Conservation (phyloP, 106 monocot genomes). For the Platanthera guangdongensis region DNA sequence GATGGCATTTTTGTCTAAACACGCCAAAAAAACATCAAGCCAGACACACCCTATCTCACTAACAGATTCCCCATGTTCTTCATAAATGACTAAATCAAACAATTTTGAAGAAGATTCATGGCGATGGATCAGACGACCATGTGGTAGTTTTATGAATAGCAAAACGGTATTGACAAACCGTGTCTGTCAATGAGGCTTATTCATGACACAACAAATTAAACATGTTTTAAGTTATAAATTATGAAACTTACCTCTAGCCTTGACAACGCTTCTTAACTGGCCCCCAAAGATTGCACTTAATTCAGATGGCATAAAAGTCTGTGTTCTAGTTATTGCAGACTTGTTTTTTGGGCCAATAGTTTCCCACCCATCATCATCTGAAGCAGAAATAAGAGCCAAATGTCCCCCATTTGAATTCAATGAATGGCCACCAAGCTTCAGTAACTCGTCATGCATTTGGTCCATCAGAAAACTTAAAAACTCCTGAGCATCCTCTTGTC, state of each 20-base stretch:
- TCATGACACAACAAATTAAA: background rate
- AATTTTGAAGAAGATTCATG: background rate
- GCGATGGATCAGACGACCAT: background rate
- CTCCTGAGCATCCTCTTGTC: constrained; percentile 99
- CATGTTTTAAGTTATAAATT: background rate
- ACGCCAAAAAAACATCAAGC: too few relatives aligned
- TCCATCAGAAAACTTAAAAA: constrained; percentile 96
- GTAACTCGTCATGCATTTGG: constrained; percentile 81
- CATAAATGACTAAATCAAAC: background rate
- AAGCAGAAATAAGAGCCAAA: constrained; percentile 47
- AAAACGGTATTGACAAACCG: background rate
- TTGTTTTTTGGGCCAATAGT: constrained; percentile 98
- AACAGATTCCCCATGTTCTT: background rate
- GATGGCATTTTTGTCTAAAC: too few relatives aligned
- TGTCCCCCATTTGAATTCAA: constrained; percentile 29
- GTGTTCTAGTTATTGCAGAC: constrained; percentile 88
- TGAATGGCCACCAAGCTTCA: constrained; percentile 50
- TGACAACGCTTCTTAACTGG: constrained; percentile 79
- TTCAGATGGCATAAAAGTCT: constrained; percentile 81
- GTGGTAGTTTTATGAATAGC: background rate
- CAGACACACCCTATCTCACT: too few relatives aligned
- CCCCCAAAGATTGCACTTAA: constrained; percentile 96
- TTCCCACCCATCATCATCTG: constrained; percentile 97
- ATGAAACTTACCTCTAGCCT: constrained; percentile 60
- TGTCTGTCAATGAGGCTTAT: background rate